Evolutionary conservation across 108 stramenopile species (phyloP), one percentile per base, ranked within the genome.

Genomic region (Epithemia pelagica): DNA sequence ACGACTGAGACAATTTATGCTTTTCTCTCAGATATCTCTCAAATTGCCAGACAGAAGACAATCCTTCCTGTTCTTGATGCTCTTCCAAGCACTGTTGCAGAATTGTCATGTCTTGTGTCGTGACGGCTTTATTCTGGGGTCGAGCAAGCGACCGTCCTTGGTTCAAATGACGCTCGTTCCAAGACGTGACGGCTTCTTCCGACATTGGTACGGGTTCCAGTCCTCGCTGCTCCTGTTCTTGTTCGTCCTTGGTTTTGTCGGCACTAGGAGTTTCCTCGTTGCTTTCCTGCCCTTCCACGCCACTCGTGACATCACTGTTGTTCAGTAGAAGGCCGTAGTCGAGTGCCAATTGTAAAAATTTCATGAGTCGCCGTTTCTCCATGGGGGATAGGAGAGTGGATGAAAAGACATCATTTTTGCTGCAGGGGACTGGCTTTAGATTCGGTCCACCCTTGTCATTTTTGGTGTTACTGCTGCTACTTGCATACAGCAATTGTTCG

Each of bases 341-440:
- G 65, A 83, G 76, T 20, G 83, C 83, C 23, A 87, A 54, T 64
- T 96, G 95, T 26, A 93, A 72, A 62, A 96, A 90, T 65, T 91
- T 92, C 95, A 96, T 96, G 53, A 96, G 82, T 28, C 84, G 84
- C 15, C 95, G 85, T 68, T 96, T 96, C 33, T 96, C 95, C 66
- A 90, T 76, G 28, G 91, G 86, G 28, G 79, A 60, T 25, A 96
- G 67, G n/a, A 90, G 65, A 61, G 84, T 82, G 18, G 90, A 87
- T 8, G 67, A 64, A 77, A 96, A 96, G 30, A 96, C 87, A 65
- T 94, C 95, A 29, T 73, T 78, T 67, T 96, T 96, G 56, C 72
- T 81, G 66, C 93, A 94, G 52, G 95, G 95, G 0, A 96, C 93
- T 29, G 79, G 68, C 55, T 76, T 77, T 0, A 90, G 62, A 5